phyloP scores from a whole-genome alignment of 805 yeast genomes.

The Metschnikowia picachoensis region DNA sequence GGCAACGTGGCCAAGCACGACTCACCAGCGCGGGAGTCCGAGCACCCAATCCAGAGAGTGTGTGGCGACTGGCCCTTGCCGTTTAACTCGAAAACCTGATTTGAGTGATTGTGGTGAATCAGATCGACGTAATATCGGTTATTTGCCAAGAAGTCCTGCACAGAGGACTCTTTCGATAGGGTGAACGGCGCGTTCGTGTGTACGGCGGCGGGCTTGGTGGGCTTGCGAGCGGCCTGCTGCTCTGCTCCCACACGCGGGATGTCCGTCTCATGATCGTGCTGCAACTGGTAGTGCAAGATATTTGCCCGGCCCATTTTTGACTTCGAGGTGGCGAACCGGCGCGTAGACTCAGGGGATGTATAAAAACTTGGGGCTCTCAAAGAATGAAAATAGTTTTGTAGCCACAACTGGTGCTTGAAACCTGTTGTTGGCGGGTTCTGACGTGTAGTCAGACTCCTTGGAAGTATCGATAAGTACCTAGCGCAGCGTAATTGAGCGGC shows the following conservation, averaged over 20 bases:
- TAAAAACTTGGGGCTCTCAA: no score
- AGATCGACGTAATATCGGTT: slow-evolving; percentile 19
- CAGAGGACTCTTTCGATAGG: slow-evolving; percentile 34
- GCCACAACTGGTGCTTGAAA: not conserved
- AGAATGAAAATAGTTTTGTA: not conserved
- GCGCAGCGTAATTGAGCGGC: not conserved
- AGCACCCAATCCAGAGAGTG: slow-evolving; percentile 22
- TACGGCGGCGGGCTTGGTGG: slow-evolving; percentile 14
- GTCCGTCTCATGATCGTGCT: slow-evolving; percentile 38
- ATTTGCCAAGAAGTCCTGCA: slow-evolving; percentile 19
- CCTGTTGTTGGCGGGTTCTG: not conserved
- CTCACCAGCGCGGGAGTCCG: slow-evolving; percentile 21
- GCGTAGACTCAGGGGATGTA: not conserved
- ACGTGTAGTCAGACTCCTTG: no score
- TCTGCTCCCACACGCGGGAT: slow-evolving; percentile 14
- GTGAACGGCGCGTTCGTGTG: slow-evolving; percentile 40
- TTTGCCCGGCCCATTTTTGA: slow-evolving; percentile 40
- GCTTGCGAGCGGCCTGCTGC: slow-evolving; percentile 5
- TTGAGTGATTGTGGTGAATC: slow-evolving; percentile 19
- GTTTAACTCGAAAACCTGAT: slow-evolving; percentile 18
- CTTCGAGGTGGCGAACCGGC: slow-evolving; percentile 2
- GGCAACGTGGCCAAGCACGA: slow-evolving; percentile 19
- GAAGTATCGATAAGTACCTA: no score
- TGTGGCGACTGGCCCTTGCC: slow-evolving; percentile 21
- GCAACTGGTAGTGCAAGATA: slow-evolving; percentile 37